A percentile compares a stretch with the other conserved stretches of the same genome.
Evolutionary conservation across 352 stramenopile species (phyloP).

Genomic region (Phytophthora quininea): DNA sequence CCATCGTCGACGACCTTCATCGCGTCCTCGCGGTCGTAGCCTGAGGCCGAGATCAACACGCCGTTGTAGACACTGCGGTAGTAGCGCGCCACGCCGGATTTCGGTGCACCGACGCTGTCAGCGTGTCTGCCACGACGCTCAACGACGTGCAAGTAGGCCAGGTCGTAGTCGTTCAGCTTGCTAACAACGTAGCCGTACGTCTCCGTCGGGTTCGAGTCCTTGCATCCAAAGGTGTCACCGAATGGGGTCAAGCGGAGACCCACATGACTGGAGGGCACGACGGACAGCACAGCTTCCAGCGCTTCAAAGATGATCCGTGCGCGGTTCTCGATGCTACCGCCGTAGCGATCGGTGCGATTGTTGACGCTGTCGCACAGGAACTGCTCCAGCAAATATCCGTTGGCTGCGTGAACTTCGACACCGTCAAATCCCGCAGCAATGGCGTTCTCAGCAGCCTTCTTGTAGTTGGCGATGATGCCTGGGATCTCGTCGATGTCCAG

Average conservation of each 20-base stretch:
- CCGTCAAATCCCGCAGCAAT: constrained; percentile 50
- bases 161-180: neutral
- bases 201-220: neutral
- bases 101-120: neutral
- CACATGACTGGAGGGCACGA: neutral
- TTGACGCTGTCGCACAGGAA: neutral
- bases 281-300: neutral
- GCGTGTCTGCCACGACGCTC: neutral
- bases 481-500: neutral
- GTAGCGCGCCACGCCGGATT: neutral
- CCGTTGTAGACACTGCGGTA: neutral
- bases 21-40: constrained; percentile 1
- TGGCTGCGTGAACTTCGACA: constrained; percentile 73
- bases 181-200: neutral
- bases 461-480: neutral
- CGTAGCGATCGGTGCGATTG: neutral
- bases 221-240: neutral
- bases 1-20: constrained; percentile 51
- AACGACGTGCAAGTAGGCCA: neutral
- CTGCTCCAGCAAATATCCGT: constrained; percentile 77
- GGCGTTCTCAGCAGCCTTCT: neutral
- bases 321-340: neutral
- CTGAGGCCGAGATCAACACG: neutral
- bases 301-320: neutral
- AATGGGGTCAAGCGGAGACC: neutral